Base-by-base conservation (phyloP, 352 stramenopile species). In the Pythium sukuiense region DNA sequence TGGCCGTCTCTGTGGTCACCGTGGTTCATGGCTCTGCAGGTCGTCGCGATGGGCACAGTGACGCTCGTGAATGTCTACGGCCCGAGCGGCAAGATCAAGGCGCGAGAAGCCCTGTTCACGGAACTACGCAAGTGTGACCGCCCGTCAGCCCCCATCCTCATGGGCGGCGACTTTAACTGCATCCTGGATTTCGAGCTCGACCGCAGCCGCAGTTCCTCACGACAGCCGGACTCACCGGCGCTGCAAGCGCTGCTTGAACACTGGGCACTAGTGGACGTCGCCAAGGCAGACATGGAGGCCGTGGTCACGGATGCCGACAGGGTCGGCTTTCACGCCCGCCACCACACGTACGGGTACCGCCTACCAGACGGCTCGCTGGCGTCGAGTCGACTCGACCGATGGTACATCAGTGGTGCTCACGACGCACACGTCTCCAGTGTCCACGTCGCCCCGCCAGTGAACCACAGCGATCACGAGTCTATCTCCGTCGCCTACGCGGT, bases 381-480 rank as follows among this genome's bases (percentile, higher is more conserved):
- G 0, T 52, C 50, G 13, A 61, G 60, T 37, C 24, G 60, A 0
- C 29, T 67, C 0, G 52, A 67, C 29, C 50, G 60, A 3, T 67
- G 56, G 13, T 67, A 67, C 27, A n/a, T 65, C 3, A 18, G 39
- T 16, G n/a, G n/a, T 1, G n/a, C 1, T 2, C 5, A 43, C 1
- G 3, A 3, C 6, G 11, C n/a, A 2, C 49, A 54, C 50, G 20
- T 65, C 0, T 16, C 33, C 2, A 0, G 37, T 2, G 26, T 55
- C 16, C 7, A 13, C 0, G 27, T 26, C 1, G n/a, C 29, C 0
- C 46, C 60, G 11, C 60, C 60, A 7, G 60, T 55, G 9, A 56
- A 41, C 20, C 7, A 4, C 2, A 67, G 50, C 39, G 60, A 67
- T 29, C 60, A 67, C 30, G 52, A 67, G n/a, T n/a, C n/a, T n/a